Conservation (phyloP, 805 yeast species). For the Ogataea henricii region DNA sequence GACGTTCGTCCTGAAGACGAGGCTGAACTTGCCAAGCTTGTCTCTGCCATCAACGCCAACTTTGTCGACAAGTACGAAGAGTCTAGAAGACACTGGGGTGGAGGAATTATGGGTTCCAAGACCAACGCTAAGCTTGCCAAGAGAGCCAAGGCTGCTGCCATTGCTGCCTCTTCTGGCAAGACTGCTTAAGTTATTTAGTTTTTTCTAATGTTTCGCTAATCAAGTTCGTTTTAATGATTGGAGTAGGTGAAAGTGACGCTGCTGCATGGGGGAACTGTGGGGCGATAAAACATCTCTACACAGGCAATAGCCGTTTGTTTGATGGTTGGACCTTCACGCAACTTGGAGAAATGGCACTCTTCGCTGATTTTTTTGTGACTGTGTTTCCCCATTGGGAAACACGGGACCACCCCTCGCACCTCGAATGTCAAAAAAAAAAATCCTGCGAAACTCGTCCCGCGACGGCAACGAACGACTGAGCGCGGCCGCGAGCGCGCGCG, state of each 20-base stretch:
- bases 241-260: too few species aligned
- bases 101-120: conserved; percentile 95
- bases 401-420: not conserved
- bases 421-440: not conserved
- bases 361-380: too few species aligned
- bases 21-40: conserved; percentile 86
- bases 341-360: not conserved
- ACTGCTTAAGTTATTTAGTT: conserved; percentile 3
- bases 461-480: not conserved
- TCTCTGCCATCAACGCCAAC: conserved; percentile 90
- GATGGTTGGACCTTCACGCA: not conserved
- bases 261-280: too few species aligned
- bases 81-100: conserved; percentile 98
- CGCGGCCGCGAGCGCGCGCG: not conserved
- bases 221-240: not conserved
- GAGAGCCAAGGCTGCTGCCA: conserved; percentile 56
- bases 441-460: not conserved
- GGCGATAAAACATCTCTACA: conserved; percentile 1
- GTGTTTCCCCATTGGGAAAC: not conserved
- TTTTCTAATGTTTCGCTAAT: conserved; percentile 1
- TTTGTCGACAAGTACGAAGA: conserved; percentile 91
- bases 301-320: not conserved
- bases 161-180: conserved; percentile 18
- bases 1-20: conserved; percentile 92
- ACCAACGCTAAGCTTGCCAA: conserved; percentile 80